Evolutionary conservation across 1,139 yeast species (phyloP), one percentile per base, ranked within the genome.

Genomic region (Suhomyces terraborum): DNA sequence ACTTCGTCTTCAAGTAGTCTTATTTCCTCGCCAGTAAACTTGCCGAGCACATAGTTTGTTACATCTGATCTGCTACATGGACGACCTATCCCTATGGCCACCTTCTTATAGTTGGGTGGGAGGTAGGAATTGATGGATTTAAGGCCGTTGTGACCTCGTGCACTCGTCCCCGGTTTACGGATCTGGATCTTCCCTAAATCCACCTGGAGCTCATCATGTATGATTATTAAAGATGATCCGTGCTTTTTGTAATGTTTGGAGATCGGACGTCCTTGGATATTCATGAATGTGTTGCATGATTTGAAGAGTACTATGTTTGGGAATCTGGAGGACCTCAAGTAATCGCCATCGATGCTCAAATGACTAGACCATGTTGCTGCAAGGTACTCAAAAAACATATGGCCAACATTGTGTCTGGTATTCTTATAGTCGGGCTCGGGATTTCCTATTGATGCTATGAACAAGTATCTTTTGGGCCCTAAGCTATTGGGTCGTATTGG

Each of bases 351-450:
- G n/a, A 38, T 19, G 13, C 18, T 33, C 8, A 52, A 31, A 31
- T 51, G 52, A 27, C 40, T 45, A 22, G 50, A 48, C 70, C 70
- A 62, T 40, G 55, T 52, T 8, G 52, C 47, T 3, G 52, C 49
- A 3, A 59, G 56, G 10, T 75, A 47, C 36, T 72, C 68, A 41
- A 79, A 53, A 21, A 81, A 67, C 40, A 69, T 59, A 53, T 84
- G 88, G 2, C 96, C 96, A 0, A 83, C 87, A 48, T 82, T 87
- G 56, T 88, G 96, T 35, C 95, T 69, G 0, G 95, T 85, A 6
- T 69, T 69, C 12, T 62, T 61, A 52, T 77, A 86, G 35, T 68
- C 62, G 0, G 80, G 73, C 40, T 82, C 88, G 0, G 96, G 96
- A 55, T 88, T 88, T 0, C 96, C 96, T 3, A 88, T 67, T 0